These are phyloP conservation scores for Moricandia arvensis DNA, from an alignment of 345 rosid species.

Conservation along the genomic window DNA sequence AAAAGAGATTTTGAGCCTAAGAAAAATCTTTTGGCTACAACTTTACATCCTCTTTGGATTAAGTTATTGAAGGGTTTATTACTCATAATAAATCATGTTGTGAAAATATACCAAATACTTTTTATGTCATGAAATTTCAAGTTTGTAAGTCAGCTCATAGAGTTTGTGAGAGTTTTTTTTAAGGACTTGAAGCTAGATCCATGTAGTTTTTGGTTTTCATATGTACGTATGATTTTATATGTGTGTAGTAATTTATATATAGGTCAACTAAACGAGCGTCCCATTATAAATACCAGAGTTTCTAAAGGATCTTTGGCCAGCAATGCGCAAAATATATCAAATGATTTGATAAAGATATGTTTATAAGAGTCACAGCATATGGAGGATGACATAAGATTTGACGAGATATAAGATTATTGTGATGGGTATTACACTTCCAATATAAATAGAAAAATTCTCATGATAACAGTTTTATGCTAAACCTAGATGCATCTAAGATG, in stretches of 20 bases:
- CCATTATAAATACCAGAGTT: slow-evolving; percentile 26
- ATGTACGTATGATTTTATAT: background rate
- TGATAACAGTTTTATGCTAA: background rate
- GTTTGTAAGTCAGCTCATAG: background rate
- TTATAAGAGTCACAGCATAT: background rate
- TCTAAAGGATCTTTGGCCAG: background rate
- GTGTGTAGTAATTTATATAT: background rate
- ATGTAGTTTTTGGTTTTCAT: background rate
- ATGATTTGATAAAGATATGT: background rate
- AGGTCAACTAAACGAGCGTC: slow-evolving; percentile 28
- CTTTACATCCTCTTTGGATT: background rate
- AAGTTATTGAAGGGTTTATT: background rate
- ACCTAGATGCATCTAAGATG: background rate
- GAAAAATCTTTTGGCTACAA: background rate
- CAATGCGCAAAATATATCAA: background rate
- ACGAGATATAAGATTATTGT: background rate
- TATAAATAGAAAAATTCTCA: background rate
- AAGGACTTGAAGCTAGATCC: background rate
- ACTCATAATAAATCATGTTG: background rate
- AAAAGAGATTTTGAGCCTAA: background rate
- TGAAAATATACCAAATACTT: too few relatives aligned
- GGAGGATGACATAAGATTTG: background rate
- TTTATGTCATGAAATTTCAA: background rate
- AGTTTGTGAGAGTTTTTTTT: background rate
- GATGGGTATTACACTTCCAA: too few relatives aligned